Percentiles rank a stretch among this genome's conserved stretches.
phyloP scores from a whole-genome alignment of 1,284 basidiomycete genomes.

The Malassezia vespertilionis region DNA sequence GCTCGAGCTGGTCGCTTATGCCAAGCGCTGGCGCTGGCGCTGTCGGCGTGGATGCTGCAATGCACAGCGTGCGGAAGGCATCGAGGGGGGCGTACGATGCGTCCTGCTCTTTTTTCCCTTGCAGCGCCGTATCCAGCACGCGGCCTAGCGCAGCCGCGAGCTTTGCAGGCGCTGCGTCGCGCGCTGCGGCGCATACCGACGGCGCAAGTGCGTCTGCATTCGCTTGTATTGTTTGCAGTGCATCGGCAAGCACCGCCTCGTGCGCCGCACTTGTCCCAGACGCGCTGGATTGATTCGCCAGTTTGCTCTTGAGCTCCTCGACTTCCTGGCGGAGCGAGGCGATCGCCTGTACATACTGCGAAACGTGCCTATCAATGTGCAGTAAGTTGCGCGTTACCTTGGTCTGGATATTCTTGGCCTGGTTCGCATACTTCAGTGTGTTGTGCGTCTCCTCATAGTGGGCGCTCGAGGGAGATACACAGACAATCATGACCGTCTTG shows the following conservation, averaged over 20 bases:
- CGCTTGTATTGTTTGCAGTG: background rate
- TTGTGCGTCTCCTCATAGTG: conserved; percentile 48
- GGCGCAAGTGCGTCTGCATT: background rate
- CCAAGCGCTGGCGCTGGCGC: too few species aligned
- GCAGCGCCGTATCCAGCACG: background rate
- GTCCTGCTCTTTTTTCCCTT: too few species aligned
- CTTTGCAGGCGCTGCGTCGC: conserved; percentile 3
- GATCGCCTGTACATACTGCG: conserved; percentile 66
- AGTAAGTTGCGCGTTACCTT: conserved; percentile 45
- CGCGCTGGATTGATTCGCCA: conserved; percentile 55
- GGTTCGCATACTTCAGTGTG: conserved; percentile 47
- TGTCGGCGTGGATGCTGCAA: too few species aligned
- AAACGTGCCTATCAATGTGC: conserved; percentile 46
- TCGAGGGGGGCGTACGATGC: too few species aligned
- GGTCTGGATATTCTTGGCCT: conserved; percentile 47
- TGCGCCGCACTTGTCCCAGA: background rate
- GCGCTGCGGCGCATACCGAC: background rate
- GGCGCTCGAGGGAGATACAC: conserved; percentile 41
- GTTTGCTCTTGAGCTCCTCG: conserved; percentile 70
- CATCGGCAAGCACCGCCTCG: background rate
- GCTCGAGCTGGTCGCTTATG: too few species aligned
- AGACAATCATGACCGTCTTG: conserved; percentile 48
- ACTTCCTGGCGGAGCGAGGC: conserved; percentile 72
- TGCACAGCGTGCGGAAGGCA: too few species aligned
- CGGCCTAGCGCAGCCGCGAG: background rate